Evolutionary conservation across 2,329 filamentous ascomycete species (phyloP).

Genomic region (Colletotrichum sp.): DNA sequence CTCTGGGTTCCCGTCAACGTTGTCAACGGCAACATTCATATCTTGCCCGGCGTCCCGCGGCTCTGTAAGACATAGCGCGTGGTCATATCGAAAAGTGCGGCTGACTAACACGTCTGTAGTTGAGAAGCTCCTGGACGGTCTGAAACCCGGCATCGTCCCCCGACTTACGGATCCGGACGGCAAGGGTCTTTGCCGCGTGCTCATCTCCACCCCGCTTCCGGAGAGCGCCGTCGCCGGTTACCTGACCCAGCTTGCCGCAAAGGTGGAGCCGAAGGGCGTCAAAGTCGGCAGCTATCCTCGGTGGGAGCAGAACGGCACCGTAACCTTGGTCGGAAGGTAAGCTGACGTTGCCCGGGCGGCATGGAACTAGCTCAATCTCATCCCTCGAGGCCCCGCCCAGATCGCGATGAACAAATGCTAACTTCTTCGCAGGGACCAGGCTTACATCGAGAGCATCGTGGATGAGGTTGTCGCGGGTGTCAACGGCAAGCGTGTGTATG

Average conservation of each 20-base stretch:
- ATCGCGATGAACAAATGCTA: background rate
- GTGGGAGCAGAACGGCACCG: slow-evolving; percentile 91
- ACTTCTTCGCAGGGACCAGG: slow-evolving; percentile 63
- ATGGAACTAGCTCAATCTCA: background rate
- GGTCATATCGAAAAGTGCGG: background rate
- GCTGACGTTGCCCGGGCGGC: slow-evolving; percentile 19
- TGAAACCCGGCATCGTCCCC: slow-evolving; percentile 75
- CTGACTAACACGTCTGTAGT: slow-evolving; percentile 46
- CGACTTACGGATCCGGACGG: slow-evolving; percentile 79
- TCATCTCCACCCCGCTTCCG: slow-evolving; percentile 86
- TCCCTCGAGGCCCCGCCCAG: background rate
- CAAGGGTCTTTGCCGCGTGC: slow-evolving; percentile 77
- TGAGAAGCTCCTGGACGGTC: slow-evolving; percentile 75
- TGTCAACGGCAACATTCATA: slow-evolving; percentile 92
- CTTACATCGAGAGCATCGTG: slow-evolving; percentile 79
- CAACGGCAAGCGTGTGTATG: slow-evolving; percentile 70
- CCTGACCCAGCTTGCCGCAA: slow-evolving; percentile 77
- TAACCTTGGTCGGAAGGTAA: slow-evolving; percentile 79
- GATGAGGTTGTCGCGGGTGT: slow-evolving; percentile 79
- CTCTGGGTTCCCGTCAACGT: slow-evolving; percentile 91
- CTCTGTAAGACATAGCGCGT: slow-evolving; percentile 62
- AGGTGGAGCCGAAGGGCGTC: slow-evolving; percentile 76
- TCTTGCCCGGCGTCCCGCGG: slow-evolving; percentile 86
- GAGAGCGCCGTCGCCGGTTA: slow-evolving; percentile 88
- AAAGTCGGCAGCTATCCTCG: slow-evolving; percentile 96